Conservation (phyloP, 140 eudicot species). For the Oenanthe javanica region DNA sequence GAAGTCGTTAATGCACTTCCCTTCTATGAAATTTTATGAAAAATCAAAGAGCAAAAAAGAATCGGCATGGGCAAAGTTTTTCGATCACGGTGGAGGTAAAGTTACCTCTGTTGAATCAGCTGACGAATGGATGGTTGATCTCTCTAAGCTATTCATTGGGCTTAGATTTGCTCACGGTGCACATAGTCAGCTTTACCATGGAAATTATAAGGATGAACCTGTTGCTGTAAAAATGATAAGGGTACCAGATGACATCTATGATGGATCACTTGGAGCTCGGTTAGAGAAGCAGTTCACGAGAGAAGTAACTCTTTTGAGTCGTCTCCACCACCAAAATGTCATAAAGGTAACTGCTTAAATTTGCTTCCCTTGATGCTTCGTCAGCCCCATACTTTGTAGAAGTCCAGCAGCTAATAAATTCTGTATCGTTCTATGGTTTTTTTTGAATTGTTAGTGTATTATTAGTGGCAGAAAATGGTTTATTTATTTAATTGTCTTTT, state of each 20-base stretch:
- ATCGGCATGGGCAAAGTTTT: conserved; percentile 63
- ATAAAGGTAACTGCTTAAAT: conserved; percentile 45
- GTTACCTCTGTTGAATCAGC: conserved; percentile 69
- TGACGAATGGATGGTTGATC: conserved; percentile 72
- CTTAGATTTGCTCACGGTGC: conserved; percentile 94
- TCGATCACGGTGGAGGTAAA: conserved; percentile 79
- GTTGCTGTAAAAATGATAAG: conserved; percentile 82
- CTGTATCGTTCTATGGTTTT: not conserved
- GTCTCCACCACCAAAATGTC: conserved; percentile 67
- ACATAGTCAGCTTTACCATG: conserved; percentile 88
- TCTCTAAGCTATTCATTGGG: conserved; percentile 73
- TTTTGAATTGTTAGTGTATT: not conserved
- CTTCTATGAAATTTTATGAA: conserved; percentile 38
- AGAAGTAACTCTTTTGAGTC: conserved; percentile 71
- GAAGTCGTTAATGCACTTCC: conserved; percentile 32
- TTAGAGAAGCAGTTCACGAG: conserved; percentile 66
- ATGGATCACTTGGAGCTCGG: conserved; percentile 49
- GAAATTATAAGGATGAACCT: conserved; percentile 60
- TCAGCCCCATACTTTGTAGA: not conserved
- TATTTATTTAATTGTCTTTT: not conserved
- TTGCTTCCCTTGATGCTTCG: not conserved
- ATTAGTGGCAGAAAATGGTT: not conserved
- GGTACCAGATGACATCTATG: conserved; percentile 74
- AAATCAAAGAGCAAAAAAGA: conserved; percentile 55
- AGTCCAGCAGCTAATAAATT: not conserved